These are phyloP conservation scores for Fusarium globosum DNA, from an alignment of 2,329 filamentous ascomycete species.

Conservation along the genomic window DNA sequence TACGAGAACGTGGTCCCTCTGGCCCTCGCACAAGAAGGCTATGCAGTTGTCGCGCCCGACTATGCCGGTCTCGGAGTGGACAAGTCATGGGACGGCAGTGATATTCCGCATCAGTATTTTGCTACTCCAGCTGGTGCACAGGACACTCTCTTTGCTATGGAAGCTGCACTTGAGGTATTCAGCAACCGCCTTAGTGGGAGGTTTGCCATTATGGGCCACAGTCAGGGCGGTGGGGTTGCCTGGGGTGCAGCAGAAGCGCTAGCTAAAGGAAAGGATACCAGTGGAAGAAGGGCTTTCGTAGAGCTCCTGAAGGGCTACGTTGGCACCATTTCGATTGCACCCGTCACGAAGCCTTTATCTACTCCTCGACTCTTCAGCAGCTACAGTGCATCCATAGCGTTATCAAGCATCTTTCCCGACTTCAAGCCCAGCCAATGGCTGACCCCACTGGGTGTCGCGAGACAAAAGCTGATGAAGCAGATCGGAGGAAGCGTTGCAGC, in stretches of 20 bases:
- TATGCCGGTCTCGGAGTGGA: slow-evolving; percentile 57
- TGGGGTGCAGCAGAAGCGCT: slow-evolving; percentile 51
- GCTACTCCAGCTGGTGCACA: slow-evolving; percentile 51
- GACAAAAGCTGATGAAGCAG: slow-evolving; percentile 4
- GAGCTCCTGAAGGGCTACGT: slow-evolving; percentile 1
- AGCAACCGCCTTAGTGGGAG: slow-evolving; percentile 44
- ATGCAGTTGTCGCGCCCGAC: slow-evolving; percentile 58
- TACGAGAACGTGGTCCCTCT: slow-evolving; percentile 54
- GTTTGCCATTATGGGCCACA: slow-evolving; percentile 60
- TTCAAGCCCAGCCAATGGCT: slow-evolving; percentile 34
- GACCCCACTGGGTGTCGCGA: slow-evolving; percentile 10
- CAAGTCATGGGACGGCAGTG: slow-evolving; percentile 48
- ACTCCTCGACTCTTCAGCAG: not conserved
- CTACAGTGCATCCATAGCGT: not conserved
- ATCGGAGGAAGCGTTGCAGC: slow-evolving; percentile 2
- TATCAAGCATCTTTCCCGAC: slow-evolving; percentile 13
- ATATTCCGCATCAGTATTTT: slow-evolving; percentile 56
- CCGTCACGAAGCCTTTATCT: slow-evolving; percentile 2
- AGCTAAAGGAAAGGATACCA: slow-evolving; percentile 28
- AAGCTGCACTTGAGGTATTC: slow-evolving; percentile 56
- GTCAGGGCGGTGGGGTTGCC: slow-evolving; percentile 57
- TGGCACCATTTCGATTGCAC: slow-evolving; percentile 27
- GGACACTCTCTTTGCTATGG: slow-evolving; percentile 56
- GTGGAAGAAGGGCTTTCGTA: not conserved
- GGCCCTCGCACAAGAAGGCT: slow-evolving; percentile 53